phyloP scores from a whole-genome alignment of 805 yeast genomes.

The Kodamaea hsintzibuensis region DNA sequence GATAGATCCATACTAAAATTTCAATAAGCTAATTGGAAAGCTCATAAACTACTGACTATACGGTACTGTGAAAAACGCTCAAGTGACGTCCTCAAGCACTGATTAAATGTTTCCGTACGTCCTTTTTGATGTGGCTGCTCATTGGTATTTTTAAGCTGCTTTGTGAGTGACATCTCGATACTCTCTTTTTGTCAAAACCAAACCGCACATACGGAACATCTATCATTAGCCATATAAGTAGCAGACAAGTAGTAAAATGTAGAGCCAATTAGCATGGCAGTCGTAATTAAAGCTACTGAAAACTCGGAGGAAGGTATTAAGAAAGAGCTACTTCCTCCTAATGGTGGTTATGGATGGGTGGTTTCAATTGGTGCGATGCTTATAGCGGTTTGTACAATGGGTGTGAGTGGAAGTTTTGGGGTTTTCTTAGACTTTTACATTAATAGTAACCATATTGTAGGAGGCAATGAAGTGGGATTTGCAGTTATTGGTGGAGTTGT shows the following conservation, averaged over 20 bases:
- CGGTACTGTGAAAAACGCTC: no score
- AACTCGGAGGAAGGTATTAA: not conserved
- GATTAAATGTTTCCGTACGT: no score
- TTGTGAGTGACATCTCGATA: not conserved
- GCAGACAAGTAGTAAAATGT: not conserved
- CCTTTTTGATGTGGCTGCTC: not conserved
- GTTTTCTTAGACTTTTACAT: slow-evolving; percentile 55
- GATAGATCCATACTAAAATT: no score
- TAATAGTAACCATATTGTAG: slow-evolving; percentile 46
- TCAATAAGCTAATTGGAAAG: no score
- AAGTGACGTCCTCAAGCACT: no score
- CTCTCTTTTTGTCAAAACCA: not conserved
- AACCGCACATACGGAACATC: not conserved
- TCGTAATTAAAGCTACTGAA: not conserved
- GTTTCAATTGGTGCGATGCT: slow-evolving; percentile 50
- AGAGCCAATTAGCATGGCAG: not conserved
- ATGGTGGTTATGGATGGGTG: slow-evolving; percentile 57
- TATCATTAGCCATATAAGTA: no score
- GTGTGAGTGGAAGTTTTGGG: slow-evolving; percentile 61
- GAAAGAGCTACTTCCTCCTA: slow-evolving; percentile 20
- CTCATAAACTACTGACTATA: no score
- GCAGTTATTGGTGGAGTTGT: slow-evolving; percentile 56
- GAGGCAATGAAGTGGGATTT: slow-evolving; percentile 55
- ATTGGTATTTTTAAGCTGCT: no score
- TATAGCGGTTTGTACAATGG: slow-evolving; percentile 51